These are phyloP conservation scores for Elsinoe arachidis DNA, from an alignment of 2,329 filamentous ascomycete species.

Conservation along the genomic window DNA sequence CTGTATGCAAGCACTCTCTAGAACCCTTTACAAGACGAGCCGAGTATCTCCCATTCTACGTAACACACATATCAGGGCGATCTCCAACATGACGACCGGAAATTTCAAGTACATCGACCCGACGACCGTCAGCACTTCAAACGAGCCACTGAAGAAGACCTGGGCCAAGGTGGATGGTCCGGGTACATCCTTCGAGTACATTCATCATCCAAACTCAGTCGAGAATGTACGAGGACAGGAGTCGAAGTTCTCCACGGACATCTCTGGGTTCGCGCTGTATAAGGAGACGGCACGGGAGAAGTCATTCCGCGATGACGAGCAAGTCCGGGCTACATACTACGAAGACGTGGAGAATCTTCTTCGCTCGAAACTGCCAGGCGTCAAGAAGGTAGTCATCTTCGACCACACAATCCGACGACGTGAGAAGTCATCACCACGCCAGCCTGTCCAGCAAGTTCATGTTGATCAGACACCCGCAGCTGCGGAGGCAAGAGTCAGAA, in stretches of 20 bases:
- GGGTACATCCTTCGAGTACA: slow-evolving; percentile 45
- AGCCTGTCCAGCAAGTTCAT: slow-evolving; percentile 61
- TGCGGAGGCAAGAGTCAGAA: slow-evolving; percentile 51
- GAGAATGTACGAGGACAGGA: slow-evolving; percentile 47
- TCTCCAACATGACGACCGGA: slow-evolving; percentile 47
- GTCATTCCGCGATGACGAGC: slow-evolving; percentile 46
- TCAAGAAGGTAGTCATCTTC: slow-evolving; percentile 59
- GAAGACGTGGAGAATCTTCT: slow-evolving; percentile 52
- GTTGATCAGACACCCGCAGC: slow-evolving; percentile 62
- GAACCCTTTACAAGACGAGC: not conserved
- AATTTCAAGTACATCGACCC: slow-evolving; percentile 55
- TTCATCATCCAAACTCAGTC: slow-evolving; percentile 41
- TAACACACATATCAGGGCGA: not conserved
- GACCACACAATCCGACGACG: slow-evolving; percentile 61
- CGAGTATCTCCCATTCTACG: no score
- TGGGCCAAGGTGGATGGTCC: slow-evolving; percentile 59
- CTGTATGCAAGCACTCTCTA: not conserved
- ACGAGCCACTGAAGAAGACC: slow-evolving; percentile 36
- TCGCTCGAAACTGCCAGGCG: slow-evolving; percentile 43
- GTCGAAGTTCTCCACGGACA: slow-evolving; percentile 46
- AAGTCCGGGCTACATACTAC: slow-evolving; percentile 52
- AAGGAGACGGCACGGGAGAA: slow-evolving; percentile 46
- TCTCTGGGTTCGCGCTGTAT: slow-evolving; percentile 50
- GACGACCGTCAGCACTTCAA: slow-evolving; percentile 25
- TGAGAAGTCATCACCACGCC: slow-evolving; percentile 46